Base-by-base conservation (phyloP, 192 early-diverging fungal species). In the Backusella tuberculispora region DNA sequence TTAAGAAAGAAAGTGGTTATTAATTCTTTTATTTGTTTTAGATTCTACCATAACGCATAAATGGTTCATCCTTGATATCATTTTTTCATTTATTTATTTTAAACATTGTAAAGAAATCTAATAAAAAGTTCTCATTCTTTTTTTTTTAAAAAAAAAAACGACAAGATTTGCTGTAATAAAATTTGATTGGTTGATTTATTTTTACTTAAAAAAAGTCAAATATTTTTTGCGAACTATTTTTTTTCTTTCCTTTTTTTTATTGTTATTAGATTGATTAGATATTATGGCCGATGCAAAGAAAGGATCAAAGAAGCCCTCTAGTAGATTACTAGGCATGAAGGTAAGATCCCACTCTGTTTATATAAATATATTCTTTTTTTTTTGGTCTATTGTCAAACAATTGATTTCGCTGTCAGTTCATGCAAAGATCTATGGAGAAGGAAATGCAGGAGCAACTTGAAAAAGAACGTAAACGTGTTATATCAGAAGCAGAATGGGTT, bases 401-500 rank as follows among this genome's bases (percentile, higher is more conserved):
- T 43, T 43, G 53, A 53, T n/a, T 17, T 24, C 24, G 53, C 4
- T 56, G 0, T 56, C 53, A 73, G 72, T 73, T 73, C 72, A 73
- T 73, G 72, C 72, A 73, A 73, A 14, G 72, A 63, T 65, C 63
- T 5, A 37, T 73, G 29, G 72, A 73, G n/a, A 73, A 65, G 14
- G 72, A 73, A 46, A 64, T 73, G 72, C 72, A 73, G 43, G 72
- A 73, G 17, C 37, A 73, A 37, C 41, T 64, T 44, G 72, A 73
- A 43, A 73, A 73, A 40, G 72, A 73, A 46, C 56, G 72, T 15
- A 73, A 73, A 34, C 42, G 72, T 8, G 44, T 73, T 26, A 73
- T 73, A 45, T 65, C 72, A 45, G 72, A 73, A 37, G 72, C 72
- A 65, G 72, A 73, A 46, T 73, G 72, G 72, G 43, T 63, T 14